phyloP scores from a whole-genome alignment of 176 grass and related monocot genomes.

The Phoenix dactylifera region DNA sequence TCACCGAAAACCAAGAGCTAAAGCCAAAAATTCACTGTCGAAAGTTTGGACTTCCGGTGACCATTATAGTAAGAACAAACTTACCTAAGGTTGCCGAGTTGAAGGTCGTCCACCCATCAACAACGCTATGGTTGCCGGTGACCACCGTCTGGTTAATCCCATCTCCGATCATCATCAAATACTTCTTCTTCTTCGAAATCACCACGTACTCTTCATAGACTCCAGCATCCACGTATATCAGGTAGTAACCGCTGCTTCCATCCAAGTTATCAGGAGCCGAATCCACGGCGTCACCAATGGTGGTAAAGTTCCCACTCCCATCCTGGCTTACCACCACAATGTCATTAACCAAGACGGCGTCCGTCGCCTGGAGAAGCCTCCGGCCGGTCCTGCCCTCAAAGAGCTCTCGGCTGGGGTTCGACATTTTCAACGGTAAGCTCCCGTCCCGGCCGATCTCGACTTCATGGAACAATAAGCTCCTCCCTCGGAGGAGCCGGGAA shows the following conservation, averaged over 20 bases:
- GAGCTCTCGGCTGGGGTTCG: conserved; percentile 18
- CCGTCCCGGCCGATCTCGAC: conserved; percentile 4
- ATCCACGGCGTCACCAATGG: conserved; percentile 43
- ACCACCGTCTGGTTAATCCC: conserved; percentile 73
- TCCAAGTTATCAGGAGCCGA: conserved; percentile 52
- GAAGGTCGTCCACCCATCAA: conserved; percentile 73
- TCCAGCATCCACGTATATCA: conserved; percentile 61
- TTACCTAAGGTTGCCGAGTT: conserved; percentile 76
- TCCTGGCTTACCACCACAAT: conserved; percentile 50
- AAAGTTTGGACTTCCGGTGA: too few species aligned
- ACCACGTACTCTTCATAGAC: conserved; percentile 86
- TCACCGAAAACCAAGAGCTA: too few species aligned
- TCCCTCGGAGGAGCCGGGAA: background rate
- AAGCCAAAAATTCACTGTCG: too few species aligned
- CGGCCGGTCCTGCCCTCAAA: conserved; percentile 17
- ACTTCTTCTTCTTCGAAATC: conserved; percentile 49
- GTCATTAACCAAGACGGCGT: conserved; percentile 25
- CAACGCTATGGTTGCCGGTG: conserved; percentile 60
- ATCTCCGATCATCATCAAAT: conserved; percentile 82
- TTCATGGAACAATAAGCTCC: conserved; percentile 28
- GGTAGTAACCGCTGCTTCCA: conserved; percentile 54
- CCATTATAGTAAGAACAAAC: background rate
- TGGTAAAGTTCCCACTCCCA: conserved; percentile 49
- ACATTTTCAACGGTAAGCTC: conserved; percentile 31
- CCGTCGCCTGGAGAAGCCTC: conserved; percentile 22